phyloP scores from a whole-genome alignment of 2,329 filamentous ascomycete species.

The Fusarium hainanense region DNA sequence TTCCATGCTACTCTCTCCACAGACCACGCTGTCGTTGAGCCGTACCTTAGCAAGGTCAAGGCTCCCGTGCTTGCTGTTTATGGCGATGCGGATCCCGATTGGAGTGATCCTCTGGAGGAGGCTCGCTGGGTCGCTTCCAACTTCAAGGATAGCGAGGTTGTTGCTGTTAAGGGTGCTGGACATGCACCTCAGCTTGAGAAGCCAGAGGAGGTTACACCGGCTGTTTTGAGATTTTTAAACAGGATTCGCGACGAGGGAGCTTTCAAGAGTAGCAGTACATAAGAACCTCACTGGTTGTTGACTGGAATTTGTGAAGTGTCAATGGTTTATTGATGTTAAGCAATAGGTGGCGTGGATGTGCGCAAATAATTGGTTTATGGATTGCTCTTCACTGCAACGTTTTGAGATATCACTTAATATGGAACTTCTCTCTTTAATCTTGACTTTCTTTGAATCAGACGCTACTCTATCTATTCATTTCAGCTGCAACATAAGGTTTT shows the following conservation, averaged over 20 bases:
- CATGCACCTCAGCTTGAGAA: conserved; percentile 27
- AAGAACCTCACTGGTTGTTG: too few species aligned
- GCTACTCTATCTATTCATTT: background rate
- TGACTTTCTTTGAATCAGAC: too few species aligned
- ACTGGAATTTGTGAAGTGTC: too few species aligned
- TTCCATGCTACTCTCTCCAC: conserved; percentile 31
- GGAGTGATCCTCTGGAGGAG: conserved; percentile 26
- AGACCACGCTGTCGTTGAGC: conserved; percentile 14
- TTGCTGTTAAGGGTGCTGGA: conserved; percentile 18
- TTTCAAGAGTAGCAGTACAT: background rate
- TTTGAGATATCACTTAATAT: too few species aligned
- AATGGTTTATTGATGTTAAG: too few species aligned
- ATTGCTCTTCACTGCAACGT: too few species aligned
- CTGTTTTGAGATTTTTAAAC: conserved; percentile 16
- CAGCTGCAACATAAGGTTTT: background rate
- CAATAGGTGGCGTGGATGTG: too few species aligned
- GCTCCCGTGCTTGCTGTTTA: conserved; percentile 33
- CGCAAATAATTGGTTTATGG: too few species aligned
- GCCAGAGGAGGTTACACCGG: conserved; percentile 14
- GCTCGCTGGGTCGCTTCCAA: conserved; percentile 27
- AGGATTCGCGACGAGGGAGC: background rate
- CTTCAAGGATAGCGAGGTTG: conserved; percentile 2
- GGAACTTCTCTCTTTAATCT: too few species aligned
- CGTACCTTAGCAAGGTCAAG: conserved; percentile 19
- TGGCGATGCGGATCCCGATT: conserved; percentile 31